These are phyloP conservation scores for Erythrobasidium yunnanense DNA, from an alignment of 768 basidiomycete genomes.

Conservation along the genomic window DNA sequence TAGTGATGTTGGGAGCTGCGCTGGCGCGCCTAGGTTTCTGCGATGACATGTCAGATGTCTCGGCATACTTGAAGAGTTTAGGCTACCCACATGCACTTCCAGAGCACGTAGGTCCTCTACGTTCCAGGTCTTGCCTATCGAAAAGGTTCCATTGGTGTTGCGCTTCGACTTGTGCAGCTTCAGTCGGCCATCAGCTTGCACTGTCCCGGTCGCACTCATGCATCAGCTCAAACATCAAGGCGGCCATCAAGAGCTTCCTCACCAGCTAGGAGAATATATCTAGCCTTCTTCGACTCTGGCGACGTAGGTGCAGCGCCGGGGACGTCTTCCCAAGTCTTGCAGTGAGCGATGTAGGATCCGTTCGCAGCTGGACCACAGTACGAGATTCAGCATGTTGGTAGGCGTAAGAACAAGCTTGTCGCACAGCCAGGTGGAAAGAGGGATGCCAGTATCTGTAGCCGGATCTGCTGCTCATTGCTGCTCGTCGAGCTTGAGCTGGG, in stretches of 20 bases:
- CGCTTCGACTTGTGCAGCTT: constrained; percentile 87
- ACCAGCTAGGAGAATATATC: constrained; percentile 72
- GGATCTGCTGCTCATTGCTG: constrained; percentile 27
- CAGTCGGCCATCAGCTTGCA: constrained; percentile 54
- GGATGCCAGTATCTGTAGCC: constrained; percentile 17
- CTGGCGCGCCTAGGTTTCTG: constrained; percentile 17
- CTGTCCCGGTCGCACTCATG: constrained; percentile 43
- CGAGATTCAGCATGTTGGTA: not conserved
- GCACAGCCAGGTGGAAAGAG: constrained; percentile 28
- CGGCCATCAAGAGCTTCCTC: not conserved
- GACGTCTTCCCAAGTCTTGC: constrained; percentile 89
- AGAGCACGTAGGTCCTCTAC: constrained; percentile 68
- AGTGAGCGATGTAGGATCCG: constrained; percentile 60
- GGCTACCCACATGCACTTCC: constrained; percentile 48
- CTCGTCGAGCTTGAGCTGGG: not conserved
- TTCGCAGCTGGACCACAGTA: constrained; percentile 3
- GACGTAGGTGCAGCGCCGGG: constrained; percentile 37
- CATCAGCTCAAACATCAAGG: too few species aligned
- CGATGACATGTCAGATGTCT: too few species aligned
- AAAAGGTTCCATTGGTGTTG: constrained; percentile 87
- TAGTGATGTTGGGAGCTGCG: not conserved
- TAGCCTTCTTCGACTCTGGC: constrained; percentile 54
- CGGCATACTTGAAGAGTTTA: too few species aligned
- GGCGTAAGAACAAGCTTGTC: not conserved
- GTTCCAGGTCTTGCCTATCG: constrained; percentile 93